Percentiles rank a stretch among this genome's conserved stretches.
phyloP scores from a whole-genome alignment of 768 basidiomycete genomes.

The Cystofilobasidium capitatum region DNA sequence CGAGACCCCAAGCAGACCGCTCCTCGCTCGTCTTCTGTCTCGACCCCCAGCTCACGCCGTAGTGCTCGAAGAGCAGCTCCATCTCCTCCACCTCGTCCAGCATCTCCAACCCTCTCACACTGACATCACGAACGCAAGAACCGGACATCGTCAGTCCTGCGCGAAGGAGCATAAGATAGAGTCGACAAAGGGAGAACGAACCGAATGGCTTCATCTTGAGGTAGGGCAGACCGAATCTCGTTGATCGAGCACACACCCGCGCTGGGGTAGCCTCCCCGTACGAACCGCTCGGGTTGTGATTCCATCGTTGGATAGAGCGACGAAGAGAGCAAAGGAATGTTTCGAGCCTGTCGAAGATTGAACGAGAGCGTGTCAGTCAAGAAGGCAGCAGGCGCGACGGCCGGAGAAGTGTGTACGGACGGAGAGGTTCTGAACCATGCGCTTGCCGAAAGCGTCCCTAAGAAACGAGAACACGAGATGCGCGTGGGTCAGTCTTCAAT shows the following conservation, averaged over 20 bases:
- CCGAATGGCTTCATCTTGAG: conserved; percentile 49
- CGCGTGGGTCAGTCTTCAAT: not conserved
- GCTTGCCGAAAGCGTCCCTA: conserved; percentile 72
- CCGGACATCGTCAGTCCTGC: not conserved
- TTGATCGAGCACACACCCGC: conserved; percentile 59
- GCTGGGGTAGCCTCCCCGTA: conserved; percentile 36
- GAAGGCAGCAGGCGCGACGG: not conserved
- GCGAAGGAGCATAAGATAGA: not conserved
- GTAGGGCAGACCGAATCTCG: conserved; percentile 49
- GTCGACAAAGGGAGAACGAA: conserved; percentile 36
- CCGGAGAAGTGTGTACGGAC: conserved; percentile 40
- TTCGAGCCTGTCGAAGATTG: conserved; percentile 48
- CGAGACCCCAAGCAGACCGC: too few relatives aligned
- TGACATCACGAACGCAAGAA: conserved; percentile 53
- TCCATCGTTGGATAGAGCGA: conserved; percentile 52
- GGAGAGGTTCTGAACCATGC: conserved; percentile 81
- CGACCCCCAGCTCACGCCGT: conserved; percentile 37
- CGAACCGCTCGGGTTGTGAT: conserved; percentile 55
- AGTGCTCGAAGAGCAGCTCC: conserved; percentile 77
- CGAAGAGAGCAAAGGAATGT: conserved; percentile 65
- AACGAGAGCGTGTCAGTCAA: not conserved
- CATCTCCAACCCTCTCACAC: conserved; percentile 52
- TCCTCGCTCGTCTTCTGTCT: not conserved
- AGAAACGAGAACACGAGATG: too few relatives aligned
- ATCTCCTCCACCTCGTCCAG: conserved; percentile 93